phyloP scores from a whole-genome alignment of 345 rosid genomes.

The Brassica napus region Da-Ae NC_063434.1:10536501-10537000 shows the following conservation, averaged over 20 bases:
- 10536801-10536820: slow-evolving; percentile 63
- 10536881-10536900: slow-evolving; percentile 86
- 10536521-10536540: neutral
- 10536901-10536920: slow-evolving; percentile 89
- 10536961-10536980: slow-evolving; percentile 38
- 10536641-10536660: neutral
- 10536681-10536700: neutral
- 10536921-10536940: slow-evolving; percentile 51
- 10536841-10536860: slow-evolving; percentile 56
- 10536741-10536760: slow-evolving; percentile 54
- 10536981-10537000: slow-evolving; percentile 31
- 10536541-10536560: neutral
- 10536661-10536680: neutral
- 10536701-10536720: neutral
- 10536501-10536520: neutral
- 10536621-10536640: neutral
- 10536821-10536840: slow-evolving; percentile 70
- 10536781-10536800: slow-evolving; percentile 23
- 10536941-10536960: slow-evolving; percentile 48
- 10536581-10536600: neutral
- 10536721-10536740: neutral
- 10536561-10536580: neutral
- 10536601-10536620: neutral
- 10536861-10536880: slow-evolving; percentile 70
- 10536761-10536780: slow-evolving; percentile 71